A percentile compares a stretch with the other conserved stretches of the same genome.
Conservation (phyloP, 148 eudicot genomes). For the Suaeda aralocaspica region DNA sequence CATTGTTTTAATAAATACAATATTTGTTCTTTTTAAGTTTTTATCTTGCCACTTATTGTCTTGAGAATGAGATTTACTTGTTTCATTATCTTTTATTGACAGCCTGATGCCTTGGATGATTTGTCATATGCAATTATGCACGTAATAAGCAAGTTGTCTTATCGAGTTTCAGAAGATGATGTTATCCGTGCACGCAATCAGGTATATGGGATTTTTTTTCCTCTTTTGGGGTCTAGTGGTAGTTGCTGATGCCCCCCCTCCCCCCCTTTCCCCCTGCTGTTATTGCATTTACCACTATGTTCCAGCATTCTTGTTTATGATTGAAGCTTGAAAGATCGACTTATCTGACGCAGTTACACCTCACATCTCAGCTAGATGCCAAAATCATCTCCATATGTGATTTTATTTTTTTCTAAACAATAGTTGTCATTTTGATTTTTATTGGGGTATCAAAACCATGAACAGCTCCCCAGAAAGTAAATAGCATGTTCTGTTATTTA, state of each 20-base stretch:
- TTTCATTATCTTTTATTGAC: conserved; percentile 18
- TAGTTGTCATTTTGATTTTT: not conserved
- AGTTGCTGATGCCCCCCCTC: not conserved
- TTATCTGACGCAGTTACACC: not conserved
- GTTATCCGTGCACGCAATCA: conserved; percentile 70
- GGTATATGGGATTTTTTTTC: no score
- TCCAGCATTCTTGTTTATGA: no score
- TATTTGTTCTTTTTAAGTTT: not conserved
- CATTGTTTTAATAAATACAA: not conserved
- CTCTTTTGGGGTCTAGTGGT: no score
- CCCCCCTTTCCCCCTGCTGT: not conserved
- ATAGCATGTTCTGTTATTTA: not conserved
- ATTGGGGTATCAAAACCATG: no score
- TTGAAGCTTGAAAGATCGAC: no score
- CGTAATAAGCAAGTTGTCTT: conserved; percentile 49
- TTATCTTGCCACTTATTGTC: not conserved
- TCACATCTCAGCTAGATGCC: not conserved
- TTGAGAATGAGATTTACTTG: not conserved
- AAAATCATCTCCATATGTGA: not conserved
- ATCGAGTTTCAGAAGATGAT: conserved; percentile 54
- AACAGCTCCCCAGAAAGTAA: not conserved
- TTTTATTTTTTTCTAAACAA: no score
- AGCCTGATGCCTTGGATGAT: conserved; percentile 61
- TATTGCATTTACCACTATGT: no score
- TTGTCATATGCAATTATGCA: conserved; percentile 60